These are phyloP conservation scores for Moesziomyces parantarcticus DNA, from an alignment of 1,284 basidiomycete genomes.

Conservation along the genomic window DNA sequence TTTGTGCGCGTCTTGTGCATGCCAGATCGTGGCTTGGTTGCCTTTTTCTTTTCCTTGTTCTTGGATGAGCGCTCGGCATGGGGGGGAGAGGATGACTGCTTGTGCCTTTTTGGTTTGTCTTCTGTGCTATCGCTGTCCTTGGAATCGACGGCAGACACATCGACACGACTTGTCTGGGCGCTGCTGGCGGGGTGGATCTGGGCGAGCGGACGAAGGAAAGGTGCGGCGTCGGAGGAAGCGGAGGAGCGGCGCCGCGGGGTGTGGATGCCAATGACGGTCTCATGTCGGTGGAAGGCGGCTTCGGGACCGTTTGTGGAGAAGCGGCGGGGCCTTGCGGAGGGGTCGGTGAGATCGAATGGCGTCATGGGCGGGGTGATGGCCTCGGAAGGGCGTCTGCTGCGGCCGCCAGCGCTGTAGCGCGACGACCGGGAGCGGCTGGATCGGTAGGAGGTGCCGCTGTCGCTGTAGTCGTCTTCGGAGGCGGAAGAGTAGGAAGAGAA, in stretches of 20 bases:
- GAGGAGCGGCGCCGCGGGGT: slow-evolving; percentile 52
- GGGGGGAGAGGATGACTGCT: slow-evolving; percentile 15
- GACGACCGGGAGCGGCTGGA: slow-evolving; percentile 41
- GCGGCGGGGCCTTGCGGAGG: slow-evolving; percentile 28
- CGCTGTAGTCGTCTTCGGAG: slow-evolving; percentile 44
- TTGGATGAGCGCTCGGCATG: slow-evolving; percentile 8
- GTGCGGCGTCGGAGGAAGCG: slow-evolving; percentile 25
- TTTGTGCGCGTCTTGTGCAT: slow-evolving; percentile 9
- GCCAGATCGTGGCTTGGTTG: slow-evolving; percentile 10
- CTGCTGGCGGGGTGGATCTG: slow-evolving; percentile 49
- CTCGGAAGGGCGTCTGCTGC: slow-evolving; percentile 29
- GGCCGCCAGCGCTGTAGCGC: slow-evolving; percentile 21
- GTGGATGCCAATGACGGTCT: slow-evolving; percentile 62
- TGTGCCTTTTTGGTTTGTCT: slow-evolving; percentile 8
- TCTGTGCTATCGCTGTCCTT: slow-evolving; percentile 2
- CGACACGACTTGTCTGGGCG: slow-evolving; percentile 18
- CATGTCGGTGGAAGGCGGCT: slow-evolving; percentile 56
- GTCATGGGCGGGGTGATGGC: slow-evolving; percentile 36
- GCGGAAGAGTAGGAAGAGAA: slow-evolving; percentile 34
- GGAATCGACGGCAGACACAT: slow-evolving; percentile 3
- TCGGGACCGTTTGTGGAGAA: slow-evolving; percentile 58
- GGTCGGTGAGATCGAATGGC: slow-evolving; percentile 17
- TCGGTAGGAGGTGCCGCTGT: slow-evolving; percentile 33
- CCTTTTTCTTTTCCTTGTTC: slow-evolving; percentile 17
- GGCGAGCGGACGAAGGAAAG: slow-evolving; percentile 39